A percentile compares a stretch with the other conserved stretches of the same genome.
These are phyloP conservation scores for Starmerella sp. DNA, from an alignment of 805 yeast genomes.

Conservation along the genomic window DNA sequence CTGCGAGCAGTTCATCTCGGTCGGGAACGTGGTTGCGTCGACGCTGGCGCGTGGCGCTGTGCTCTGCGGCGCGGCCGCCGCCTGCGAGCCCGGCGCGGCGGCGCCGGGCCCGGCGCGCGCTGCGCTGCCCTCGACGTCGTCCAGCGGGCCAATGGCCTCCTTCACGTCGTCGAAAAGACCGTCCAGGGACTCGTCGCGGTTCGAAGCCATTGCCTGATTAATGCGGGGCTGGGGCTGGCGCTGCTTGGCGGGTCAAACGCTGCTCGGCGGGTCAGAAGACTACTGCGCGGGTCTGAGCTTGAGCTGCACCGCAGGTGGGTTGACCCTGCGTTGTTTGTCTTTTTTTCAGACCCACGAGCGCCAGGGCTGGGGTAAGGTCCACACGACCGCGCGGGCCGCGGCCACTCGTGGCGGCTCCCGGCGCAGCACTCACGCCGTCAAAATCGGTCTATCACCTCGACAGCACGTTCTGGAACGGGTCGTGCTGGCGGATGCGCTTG, in stretches of 20 bases:
- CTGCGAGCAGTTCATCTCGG: constrained; percentile 60
- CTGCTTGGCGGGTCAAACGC: background rate
- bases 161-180: constrained; percentile 18
- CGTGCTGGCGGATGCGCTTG: constrained; percentile 18
- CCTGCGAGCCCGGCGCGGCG: background rate
- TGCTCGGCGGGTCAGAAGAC: too few relatives aligned
- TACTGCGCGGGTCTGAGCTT: too few relatives aligned
- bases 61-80: background rate
- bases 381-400: too few relatives aligned
- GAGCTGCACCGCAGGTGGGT: too few relatives aligned
- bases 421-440: background rate
- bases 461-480: constrained; percentile 13
- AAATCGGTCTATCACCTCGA: background rate
- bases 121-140: background rate
- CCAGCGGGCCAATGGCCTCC: constrained; percentile 22
- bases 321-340: background rate
- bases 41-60: background rate
- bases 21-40: constrained; percentile 25
- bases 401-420: too few relatives aligned
- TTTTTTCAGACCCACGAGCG: background rate
- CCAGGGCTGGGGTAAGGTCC: background rate
- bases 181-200: constrained; percentile 14
- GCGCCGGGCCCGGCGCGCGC: background rate
- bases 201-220: background rate
- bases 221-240: background rate